These are phyloP conservation scores for Chlorencoelia australis DNA, from an alignment of 2,329 filamentous ascomycete genomes.

Conservation along the genomic window DNA sequence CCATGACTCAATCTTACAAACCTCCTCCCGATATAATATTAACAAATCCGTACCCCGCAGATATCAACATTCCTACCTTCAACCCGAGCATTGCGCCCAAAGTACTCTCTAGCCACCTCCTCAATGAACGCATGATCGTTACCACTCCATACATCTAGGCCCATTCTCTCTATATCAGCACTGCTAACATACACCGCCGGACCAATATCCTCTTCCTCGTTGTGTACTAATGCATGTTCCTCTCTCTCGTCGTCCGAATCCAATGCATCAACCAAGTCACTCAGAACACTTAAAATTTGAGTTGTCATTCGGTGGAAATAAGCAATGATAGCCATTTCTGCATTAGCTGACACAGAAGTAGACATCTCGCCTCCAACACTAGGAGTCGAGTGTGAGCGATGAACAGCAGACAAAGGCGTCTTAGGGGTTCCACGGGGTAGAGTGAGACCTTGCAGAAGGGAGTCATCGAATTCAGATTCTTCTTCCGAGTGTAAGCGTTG, in stretches of 20 bases:
- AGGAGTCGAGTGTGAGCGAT: conserved; percentile 30
- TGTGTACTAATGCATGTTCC: conserved; percentile 15
- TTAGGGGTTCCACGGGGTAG: no score
- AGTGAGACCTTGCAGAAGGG: conserved; percentile 44
- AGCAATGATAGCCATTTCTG: conserved; percentile 61
- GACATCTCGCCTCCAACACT: conserved; percentile 13
- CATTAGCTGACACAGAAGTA: conserved; percentile 29
- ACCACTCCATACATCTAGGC: conserved; percentile 68
- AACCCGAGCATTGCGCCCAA: conserved; percentile 51
- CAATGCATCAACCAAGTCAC: conserved; percentile 45
- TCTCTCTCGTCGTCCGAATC: conserved; percentile 29
- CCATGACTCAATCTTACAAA: background rate
- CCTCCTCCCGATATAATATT: no score
- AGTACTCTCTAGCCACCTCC: conserved; percentile 54
- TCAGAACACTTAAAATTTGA: conserved; percentile 51
- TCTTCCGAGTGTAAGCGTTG: conserved; percentile 50
- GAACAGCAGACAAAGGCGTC: no score
- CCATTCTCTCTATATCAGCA: conserved; percentile 60
- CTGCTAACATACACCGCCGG: conserved; percentile 44
- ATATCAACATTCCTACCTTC: conserved; percentile 62
- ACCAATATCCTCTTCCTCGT: conserved; percentile 18
- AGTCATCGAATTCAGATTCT: conserved; percentile 46
- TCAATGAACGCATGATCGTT: conserved; percentile 59
- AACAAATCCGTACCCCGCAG: conserved; percentile 65
- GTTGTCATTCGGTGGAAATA: conserved; percentile 73